Conservation (phyloP, 768 basidiomycete genomes). For the Cystofilobasidium bisporidii region DNA sequence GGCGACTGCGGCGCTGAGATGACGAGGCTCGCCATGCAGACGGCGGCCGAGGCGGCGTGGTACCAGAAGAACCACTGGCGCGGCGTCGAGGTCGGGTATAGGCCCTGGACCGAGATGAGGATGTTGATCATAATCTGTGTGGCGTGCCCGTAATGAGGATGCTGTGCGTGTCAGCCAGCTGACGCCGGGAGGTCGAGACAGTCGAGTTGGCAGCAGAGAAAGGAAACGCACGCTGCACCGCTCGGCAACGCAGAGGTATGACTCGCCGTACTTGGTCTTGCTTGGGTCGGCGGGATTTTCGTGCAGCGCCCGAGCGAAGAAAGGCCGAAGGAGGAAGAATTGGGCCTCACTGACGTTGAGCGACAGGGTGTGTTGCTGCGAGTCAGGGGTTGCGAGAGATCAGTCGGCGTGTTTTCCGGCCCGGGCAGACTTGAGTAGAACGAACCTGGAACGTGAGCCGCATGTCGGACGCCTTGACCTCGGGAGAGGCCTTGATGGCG, state of each 20-base stretch:
- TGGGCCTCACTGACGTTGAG: slow-evolving; percentile 19
- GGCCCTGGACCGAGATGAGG: slow-evolving; percentile 8
- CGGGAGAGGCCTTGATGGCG: neutral
- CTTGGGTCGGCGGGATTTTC: slow-evolving; percentile 20
- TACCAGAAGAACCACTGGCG: slow-evolving; percentile 27
- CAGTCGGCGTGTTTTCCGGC: no score
- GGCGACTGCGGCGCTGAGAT: slow-evolving; percentile 20
- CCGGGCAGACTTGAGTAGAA: neutral
- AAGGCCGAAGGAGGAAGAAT: slow-evolving; percentile 21
- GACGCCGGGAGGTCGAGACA: no score
- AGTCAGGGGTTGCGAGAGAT: neutral
- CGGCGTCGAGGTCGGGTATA: slow-evolving; percentile 5
- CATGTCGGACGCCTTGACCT: neutral
- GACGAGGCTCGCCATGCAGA: slow-evolving; percentile 20
- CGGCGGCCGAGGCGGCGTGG: slow-evolving; percentile 21
- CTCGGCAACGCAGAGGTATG: slow-evolving; percentile 23
- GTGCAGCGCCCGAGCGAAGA: slow-evolving; percentile 22
- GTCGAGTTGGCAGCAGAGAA: neutral
- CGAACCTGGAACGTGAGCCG: slow-evolving; percentile 20
- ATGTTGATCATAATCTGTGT: slow-evolving; percentile 26
- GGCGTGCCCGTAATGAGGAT: no score
- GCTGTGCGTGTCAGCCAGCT: neutral
- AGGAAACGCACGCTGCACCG: slow-evolving; percentile 14
- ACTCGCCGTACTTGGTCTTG: slow-evolving; percentile 22
- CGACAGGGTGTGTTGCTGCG: slow-evolving; percentile 20